Evolutionary conservation across 345 rosid species (phyloP).

Genomic region (Salix viminalis): DNA sequence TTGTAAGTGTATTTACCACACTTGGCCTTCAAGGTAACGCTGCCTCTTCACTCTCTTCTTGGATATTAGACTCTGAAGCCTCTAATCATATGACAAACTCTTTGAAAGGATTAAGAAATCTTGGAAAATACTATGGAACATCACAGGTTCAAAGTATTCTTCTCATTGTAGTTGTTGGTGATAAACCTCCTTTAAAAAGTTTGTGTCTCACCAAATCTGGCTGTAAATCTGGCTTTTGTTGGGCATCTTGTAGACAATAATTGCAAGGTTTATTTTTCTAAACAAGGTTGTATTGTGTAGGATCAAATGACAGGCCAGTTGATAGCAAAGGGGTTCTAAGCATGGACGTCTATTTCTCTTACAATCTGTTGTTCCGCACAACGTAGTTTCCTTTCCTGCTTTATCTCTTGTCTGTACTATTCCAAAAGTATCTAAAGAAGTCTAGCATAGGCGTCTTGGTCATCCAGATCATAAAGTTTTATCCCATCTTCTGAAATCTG

Average conservation of each 20-base stretch:
- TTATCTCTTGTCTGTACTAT: too few relatives aligned
- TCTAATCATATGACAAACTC: background rate
- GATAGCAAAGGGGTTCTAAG: too few relatives aligned
- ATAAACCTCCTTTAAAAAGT: too few relatives aligned
- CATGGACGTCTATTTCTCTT: background rate
- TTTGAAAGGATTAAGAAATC: background rate
- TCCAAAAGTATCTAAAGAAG: too few relatives aligned
- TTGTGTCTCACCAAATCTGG: rapidly evolving
- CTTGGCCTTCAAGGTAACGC: too few relatives aligned
- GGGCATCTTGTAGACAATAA: background rate
- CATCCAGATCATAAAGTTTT: too few relatives aligned
- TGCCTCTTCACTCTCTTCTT: background rate
- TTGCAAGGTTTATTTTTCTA: background rate
- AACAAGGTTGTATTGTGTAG: background rate
- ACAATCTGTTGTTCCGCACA: background rate
- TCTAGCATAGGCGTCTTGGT: too few relatives aligned
- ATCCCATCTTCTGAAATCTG: too few relatives aligned
- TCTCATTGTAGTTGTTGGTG: too few relatives aligned
- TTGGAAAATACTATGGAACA: background rate
- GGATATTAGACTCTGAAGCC: background rate
- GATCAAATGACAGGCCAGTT: background rate
- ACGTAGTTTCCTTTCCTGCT: too few relatives aligned
- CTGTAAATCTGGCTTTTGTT: background rate
- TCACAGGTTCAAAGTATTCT: too few relatives aligned
- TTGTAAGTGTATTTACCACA: too few relatives aligned